Conservation (phyloP, 2,329 filamentous ascomycete species). For the Kalaharituber pfeilii region DNA sequence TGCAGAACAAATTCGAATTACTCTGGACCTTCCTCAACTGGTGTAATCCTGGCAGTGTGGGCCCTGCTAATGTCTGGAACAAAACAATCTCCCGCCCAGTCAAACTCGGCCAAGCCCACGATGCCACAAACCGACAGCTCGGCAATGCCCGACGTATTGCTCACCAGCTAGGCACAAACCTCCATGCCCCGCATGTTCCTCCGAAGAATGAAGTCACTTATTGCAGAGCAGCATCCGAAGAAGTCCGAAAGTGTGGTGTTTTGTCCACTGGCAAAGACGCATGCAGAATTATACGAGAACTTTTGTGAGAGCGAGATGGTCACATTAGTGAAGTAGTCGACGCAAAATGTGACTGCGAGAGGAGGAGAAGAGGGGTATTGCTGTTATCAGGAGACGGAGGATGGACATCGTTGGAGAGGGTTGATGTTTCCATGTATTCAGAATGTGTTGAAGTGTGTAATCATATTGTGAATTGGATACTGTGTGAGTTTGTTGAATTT, state of each 20-base stretch:
- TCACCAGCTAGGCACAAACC: conserved; percentile 64
- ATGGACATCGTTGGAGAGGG: conserved; percentile 51
- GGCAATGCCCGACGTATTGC: conserved; percentile 62
- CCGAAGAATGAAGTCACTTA: conserved; percentile 79
- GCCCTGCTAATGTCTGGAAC: conserved; percentile 55
- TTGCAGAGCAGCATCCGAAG: conserved; percentile 80
- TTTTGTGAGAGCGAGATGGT: conserved; percentile 59
- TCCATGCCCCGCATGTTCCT: conserved; percentile 82
- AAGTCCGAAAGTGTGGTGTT: conserved; percentile 93
- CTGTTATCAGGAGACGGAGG: conserved; percentile 44
- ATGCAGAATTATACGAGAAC: conserved; percentile 66
- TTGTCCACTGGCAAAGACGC: conserved; percentile 69
- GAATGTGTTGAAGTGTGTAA: conserved; percentile 70
- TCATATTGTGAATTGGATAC: conserved; percentile 77
- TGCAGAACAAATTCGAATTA: conserved; percentile 96
- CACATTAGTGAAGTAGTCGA: conserved; percentile 47
- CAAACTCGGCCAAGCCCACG: conserved; percentile 76
- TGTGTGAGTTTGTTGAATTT: conserved; percentile 29
- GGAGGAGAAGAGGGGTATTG: conserved; percentile 60
- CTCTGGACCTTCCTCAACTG: conserved; percentile 92
- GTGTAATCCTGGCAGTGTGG: conserved; percentile 67
- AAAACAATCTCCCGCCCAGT: conserved; percentile 60
- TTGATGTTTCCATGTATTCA: conserved; percentile 74
- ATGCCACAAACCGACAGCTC: conserved; percentile 69
- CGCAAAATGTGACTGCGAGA: conserved; percentile 46